These are phyloP conservation scores for Oryza glumipatula DNA, from an alignment of 176 grass and related monocot species.

Conservation along the genomic window DNA sequence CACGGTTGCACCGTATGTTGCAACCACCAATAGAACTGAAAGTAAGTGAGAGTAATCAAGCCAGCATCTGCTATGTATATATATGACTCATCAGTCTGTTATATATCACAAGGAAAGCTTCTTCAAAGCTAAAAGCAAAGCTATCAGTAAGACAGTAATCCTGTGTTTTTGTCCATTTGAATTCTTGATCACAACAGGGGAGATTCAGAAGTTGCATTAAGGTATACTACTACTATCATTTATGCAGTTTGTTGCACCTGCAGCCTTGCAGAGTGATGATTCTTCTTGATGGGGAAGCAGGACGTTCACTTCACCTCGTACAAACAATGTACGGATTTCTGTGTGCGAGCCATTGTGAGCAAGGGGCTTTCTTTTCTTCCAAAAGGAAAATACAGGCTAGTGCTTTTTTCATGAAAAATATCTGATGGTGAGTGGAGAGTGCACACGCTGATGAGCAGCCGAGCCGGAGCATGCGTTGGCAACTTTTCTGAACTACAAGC, in stretches of 20 bases:
- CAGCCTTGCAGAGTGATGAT: no score
- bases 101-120: not conserved
- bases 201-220: not conserved
- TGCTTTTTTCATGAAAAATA: not conserved
- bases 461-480: not conserved
- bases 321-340: not conserved
- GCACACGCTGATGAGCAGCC: not conserved
- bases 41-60: not conserved
- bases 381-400: not conserved
- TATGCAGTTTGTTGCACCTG: no score
- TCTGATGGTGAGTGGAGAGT: not conserved
- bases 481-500: conserved; percentile 4
- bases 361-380: not conserved
- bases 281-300: not conserved
- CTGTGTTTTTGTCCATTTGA: not conserved
- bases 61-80: not conserved
- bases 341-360: not conserved
- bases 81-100: not conserved
- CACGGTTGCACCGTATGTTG: not conserved
- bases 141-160: not conserved
- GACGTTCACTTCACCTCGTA: not conserved
- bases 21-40: not conserved
- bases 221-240: no score
- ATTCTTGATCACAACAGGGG: not conserved
- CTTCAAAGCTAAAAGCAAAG: no score